Percentiles rank a stretch among this genome's conserved stretches.
Conservation (phyloP, 768 basidiomycete genomes). For the Lactifluus pinguis region DNA sequence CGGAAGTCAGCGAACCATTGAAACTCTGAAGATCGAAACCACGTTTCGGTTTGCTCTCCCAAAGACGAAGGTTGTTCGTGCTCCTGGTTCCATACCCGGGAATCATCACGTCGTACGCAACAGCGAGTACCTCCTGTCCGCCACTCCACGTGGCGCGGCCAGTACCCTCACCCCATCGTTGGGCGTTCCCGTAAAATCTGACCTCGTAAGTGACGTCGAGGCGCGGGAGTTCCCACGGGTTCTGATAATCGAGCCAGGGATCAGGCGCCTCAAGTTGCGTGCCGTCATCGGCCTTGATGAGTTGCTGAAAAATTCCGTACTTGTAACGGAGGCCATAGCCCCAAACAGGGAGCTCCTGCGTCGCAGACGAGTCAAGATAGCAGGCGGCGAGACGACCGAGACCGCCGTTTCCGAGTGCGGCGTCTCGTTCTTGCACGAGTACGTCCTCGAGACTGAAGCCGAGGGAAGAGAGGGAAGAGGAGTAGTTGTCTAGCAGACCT, state of each 20-base stretch:
- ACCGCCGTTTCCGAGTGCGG: slow-evolving; percentile 91
- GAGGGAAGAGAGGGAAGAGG: slow-evolving; percentile 56
- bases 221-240: slow-evolving; percentile 85
- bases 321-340: slow-evolving; percentile 91
- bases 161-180: slow-evolving; percentile 46
- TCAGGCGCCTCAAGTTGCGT: slow-evolving; percentile 82
- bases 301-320: slow-evolving; percentile 93
- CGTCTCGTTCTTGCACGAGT: slow-evolving; percentile 84
- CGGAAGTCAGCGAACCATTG: slow-evolving; percentile 50
- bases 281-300: slow-evolving; percentile 75
- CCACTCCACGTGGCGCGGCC: slow-evolving; percentile 66
- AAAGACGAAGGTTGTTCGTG: slow-evolving; percentile 82
- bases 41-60: slow-evolving; percentile 81
- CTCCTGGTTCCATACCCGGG: slow-evolving; percentile 79
- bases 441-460: slow-evolving; percentile 89
- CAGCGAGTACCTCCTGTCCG: slow-evolving; percentile 87
- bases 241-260: slow-evolving; percentile 83
- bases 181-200: slow-evolving; percentile 82
- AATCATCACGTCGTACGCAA: slow-evolving; percentile 93
- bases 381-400: slow-evolving; percentile 95
- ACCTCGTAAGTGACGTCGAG: slow-evolving; percentile 80
- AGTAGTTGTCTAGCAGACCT: slow-evolving; percentile 69
- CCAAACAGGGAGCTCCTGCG: slow-evolving; percentile 88
- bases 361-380: slow-evolving; percentile 89
- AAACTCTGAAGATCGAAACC: slow-evolving; percentile 93